Percentiles rank a stretch among this genome's conserved stretches.
These are phyloP conservation scores for Setaria italica DNA, from an alignment of 202 grass and related monocot species.

Conservation along the genomic window DNA sequence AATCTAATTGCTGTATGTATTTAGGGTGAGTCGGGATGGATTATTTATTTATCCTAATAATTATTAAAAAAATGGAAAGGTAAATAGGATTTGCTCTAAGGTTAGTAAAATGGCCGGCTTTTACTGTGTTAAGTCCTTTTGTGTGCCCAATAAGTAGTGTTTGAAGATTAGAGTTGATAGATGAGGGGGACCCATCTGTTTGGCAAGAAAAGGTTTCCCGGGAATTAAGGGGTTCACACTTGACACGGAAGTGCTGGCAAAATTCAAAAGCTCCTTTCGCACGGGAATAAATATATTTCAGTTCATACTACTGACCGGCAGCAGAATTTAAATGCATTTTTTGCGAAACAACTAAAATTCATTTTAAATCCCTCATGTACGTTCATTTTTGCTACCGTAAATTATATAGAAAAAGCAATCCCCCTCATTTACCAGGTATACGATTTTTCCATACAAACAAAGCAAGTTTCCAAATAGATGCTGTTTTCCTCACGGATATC, in stretches of 20 bases:
- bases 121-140: not conserved
- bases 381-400: not conserved
- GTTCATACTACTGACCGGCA: not conserved
- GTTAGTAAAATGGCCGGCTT: not conserved
- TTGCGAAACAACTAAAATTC: not conserved
- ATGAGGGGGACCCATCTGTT: not conserved
- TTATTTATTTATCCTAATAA: too few species aligned
- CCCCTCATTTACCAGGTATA: not conserved
- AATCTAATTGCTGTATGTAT: too few species aligned
- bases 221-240: slow-evolving; percentile 38
- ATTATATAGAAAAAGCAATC: too few species aligned
- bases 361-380: not conserved
- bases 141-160: slow-evolving; percentile 3
- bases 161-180: slow-evolving; percentile 28
- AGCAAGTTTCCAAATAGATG: not conserved
- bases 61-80: too few species aligned
- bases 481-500: not conserved
- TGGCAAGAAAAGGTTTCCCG: slow-evolving; percentile 10
- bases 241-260: not conserved
- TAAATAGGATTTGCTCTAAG: too few species aligned
- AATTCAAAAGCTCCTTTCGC: not conserved
- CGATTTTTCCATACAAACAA: not conserved
- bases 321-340: not conserved
- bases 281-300: not conserved
- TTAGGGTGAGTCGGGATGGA: too few species aligned